phyloP scores from a whole-genome alignment of 2,329 filamentous ascomycete species.

The Alternaria triticimaculans region DNA sequence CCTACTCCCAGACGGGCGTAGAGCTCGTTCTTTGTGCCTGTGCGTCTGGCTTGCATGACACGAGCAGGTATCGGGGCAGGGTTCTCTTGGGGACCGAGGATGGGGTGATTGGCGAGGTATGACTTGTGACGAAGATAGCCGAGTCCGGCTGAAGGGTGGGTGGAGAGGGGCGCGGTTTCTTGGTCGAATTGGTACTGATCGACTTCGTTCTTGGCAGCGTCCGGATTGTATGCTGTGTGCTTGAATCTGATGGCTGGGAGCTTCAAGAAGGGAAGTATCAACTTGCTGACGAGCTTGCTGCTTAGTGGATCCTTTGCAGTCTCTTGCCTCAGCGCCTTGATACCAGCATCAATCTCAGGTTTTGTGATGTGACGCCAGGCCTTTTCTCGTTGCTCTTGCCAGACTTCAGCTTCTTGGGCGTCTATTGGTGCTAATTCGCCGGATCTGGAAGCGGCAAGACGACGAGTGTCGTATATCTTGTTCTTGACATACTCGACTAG shows the following conservation, averaged over 20 bases:
- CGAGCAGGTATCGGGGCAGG: conserved; percentile 63
- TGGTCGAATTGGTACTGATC: conserved; percentile 36
- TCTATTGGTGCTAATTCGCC: conserved; percentile 31
- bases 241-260: conserved; percentile 55
- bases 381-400: conserved; percentile 26
- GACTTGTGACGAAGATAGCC: conserved; percentile 65
- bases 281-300: conserved; percentile 57
- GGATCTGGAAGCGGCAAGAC: conserved; percentile 22
- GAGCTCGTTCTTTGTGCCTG: conserved; percentile 18
- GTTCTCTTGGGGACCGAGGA: conserved; percentile 64
- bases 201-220: conserved; percentile 39
- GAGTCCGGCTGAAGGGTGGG: conserved; percentile 70
- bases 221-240: conserved; percentile 17
- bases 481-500: conserved; percentile 41
- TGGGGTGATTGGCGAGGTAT: conserved; percentile 65
- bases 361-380: conserved; percentile 37
- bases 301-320: conserved; percentile 56
- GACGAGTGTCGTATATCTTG: conserved; percentile 40
- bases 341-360: conserved; percentile 32
- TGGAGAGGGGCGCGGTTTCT: conserved; percentile 58
- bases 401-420: conserved; percentile 27
- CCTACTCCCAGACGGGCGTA: conserved; percentile 53
- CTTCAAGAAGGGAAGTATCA: conserved; percentile 64
- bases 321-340: conserved; percentile 54
- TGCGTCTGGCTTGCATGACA: conserved; percentile 55